A percentile compares a stretch with the other conserved stretches of the same genome.
These are phyloP conservation scores for Cucurbita maxima DNA, from an alignment of 306 rosid species.

Conservation along the genomic window DNA sequence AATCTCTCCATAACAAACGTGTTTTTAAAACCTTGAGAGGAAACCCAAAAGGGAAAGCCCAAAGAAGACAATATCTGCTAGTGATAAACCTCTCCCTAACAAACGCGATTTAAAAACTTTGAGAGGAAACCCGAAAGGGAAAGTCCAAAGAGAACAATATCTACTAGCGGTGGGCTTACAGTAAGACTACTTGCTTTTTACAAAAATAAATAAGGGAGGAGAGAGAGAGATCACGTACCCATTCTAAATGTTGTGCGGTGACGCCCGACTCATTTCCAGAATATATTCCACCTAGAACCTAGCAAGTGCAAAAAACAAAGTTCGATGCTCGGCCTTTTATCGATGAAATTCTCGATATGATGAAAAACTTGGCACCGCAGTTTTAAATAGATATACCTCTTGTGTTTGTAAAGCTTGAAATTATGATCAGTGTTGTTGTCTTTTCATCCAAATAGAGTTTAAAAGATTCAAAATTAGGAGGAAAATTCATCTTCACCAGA, in stretches of 20 bases:
- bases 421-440: neutral
- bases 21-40: no score
- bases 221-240: slow-evolving; percentile 33
- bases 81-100: no score
- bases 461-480: neutral
- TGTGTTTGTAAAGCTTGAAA: neutral
- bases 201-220: no score
- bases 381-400: no score
- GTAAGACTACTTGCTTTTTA: no score
- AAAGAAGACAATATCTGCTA: no score
- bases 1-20: no score
- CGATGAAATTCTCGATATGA: slow-evolving; percentile 1
- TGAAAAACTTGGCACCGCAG: neutral
- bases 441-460: neutral
- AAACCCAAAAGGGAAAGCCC: no score
- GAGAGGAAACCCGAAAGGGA: no score
- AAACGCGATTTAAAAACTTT: no score
- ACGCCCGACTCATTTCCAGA: slow-evolving; percentile 69
- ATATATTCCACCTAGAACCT: slow-evolving; percentile 87
- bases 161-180: no score
- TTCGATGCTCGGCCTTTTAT: slow-evolving; percentile 1
- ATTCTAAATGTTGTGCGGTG: slow-evolving; percentile 89
- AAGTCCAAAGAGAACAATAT: no score
- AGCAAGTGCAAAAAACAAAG: slow-evolving; percentile 7
- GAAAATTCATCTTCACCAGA: neutral